A percentile compares a stretch with the other conserved stretches of the same genome.
These are phyloP conservation scores for Aspergillus tanneri DNA, from an alignment of 2,329 filamentous ascomycete species.

Conservation along the genomic window DNA sequence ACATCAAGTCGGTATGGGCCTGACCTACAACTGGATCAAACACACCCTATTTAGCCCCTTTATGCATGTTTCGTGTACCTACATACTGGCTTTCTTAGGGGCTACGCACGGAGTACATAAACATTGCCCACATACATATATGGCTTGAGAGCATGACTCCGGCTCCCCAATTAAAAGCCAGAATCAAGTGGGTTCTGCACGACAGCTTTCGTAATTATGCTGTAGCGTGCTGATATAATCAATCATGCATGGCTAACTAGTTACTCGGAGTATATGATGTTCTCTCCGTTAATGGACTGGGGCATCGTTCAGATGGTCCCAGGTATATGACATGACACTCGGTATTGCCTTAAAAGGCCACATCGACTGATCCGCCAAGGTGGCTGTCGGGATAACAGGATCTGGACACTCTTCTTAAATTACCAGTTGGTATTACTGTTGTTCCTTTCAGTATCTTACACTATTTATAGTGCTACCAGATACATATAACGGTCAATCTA, in stretches of 20 bases:
- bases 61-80: constrained; percentile 16
- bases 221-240: background rate
- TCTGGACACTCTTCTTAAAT: constrained; percentile 7
- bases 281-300: too few relatives aligned
- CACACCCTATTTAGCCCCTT: too few relatives aligned
- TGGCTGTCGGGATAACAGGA: constrained; percentile 18
- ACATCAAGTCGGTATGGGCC: too few relatives aligned
- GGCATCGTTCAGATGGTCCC: background rate
- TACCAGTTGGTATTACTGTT: constrained; percentile 13
- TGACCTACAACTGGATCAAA: too few relatives aligned
- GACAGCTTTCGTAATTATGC: constrained; percentile 6
- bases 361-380: constrained; percentile 18
- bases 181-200: constrained; percentile 2
- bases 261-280: too few relatives aligned
- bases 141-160: background rate
- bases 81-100: constrained; percentile 6
- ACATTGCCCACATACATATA: constrained; percentile 1
- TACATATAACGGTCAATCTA: too few relatives aligned
- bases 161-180: constrained; percentile 2
- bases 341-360: constrained; percentile 20
- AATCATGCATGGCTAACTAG: too few relatives aligned
- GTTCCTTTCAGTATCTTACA: too few relatives aligned
- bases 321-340: background rate
- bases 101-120: background rate
- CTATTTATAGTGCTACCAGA: too few relatives aligned